Base-by-base conservation (phyloP, 108 stramenopile species). In the Pseudonitzschia multiseries region DNA sequence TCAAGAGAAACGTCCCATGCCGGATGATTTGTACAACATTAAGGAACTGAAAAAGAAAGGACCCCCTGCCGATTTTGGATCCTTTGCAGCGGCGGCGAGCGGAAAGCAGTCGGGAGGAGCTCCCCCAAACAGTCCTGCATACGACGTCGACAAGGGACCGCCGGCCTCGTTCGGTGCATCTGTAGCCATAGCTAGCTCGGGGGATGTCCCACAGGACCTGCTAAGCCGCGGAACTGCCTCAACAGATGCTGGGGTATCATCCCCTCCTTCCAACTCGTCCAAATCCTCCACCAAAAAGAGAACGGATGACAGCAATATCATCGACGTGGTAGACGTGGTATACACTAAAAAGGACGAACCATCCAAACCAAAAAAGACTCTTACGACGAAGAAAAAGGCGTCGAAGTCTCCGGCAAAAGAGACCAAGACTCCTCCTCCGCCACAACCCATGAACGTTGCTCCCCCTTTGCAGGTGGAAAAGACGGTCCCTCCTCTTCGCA, bases 141-240 rank as follows among this genome's bases (percentile, higher is more conserved):
- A 62, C 18, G 61, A 62, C 0, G 27, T 17, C 57, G 57, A 59
- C 14, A 59, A 59, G 31, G 61, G 61, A 26, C 61, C 61, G 9
- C 61, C 61, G 27, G 33, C 61, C 8, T 62, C 61, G 0, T 62
- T 62, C 40, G 61, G 61, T 40, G 61, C 36, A 5, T 62, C 61
- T 6, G 61, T 62, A n/a, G 61, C 61, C 4, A 62, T 62, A 33
- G 61, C 61, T 6, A 62, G 61, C 31, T 62, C 61, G 9, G 61
- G 61, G 8, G 33, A 62, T 9, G 61, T 62, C n/a, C 36, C 61
- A 40, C 29, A 33, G 31, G 32, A 33, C n/a, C n/a, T 62, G 36
- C 36, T 62, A 33, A 62, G 61, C 29, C 61, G 61, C n/a, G 61
- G 61, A 5, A 62, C 61, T 17, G 61, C 61, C 15, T 62, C 61